Percentiles rank a stretch among this genome's conserved stretches.
Conservation (phyloP, 768 basidiomycete genomes). For the Boletus tomentosulus region DNA sequence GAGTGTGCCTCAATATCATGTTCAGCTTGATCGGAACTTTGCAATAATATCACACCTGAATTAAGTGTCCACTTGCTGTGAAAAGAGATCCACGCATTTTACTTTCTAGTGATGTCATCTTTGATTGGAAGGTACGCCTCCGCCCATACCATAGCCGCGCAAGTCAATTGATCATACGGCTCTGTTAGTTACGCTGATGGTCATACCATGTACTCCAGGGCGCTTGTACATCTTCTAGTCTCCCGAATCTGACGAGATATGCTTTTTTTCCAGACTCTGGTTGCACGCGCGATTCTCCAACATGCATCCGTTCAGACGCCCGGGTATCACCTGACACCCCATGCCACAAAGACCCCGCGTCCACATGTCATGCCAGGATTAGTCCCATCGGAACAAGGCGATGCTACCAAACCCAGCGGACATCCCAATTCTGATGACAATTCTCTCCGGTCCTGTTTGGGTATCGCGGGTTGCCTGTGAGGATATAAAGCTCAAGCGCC, state of each 20-base stretch:
- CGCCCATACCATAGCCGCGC: not conserved
- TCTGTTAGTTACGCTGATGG: too few species aligned
- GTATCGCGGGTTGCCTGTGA: not conserved
- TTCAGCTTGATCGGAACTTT: not conserved
- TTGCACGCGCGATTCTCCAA: not conserved
- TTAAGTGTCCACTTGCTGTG: not conserved
- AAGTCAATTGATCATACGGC: not conserved
- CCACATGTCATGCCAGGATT: not conserved
- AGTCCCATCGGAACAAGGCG: not conserved
- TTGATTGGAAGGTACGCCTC: not conserved
- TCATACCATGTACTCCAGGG: constrained; percentile 1
- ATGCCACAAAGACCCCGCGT: not conserved
- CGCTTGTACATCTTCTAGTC: not conserved
- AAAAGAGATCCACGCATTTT: not conserved
- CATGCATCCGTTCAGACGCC: too few species aligned
- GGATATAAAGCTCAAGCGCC: constrained; percentile 1
- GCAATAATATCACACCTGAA: not conserved
- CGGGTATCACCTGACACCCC: not conserved
- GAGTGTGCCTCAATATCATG: not conserved
- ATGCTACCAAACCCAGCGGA: not conserved
- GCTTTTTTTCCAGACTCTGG: not conserved
- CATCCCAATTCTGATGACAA: not conserved
- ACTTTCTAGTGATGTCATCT: not conserved
- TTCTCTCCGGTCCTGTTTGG: not conserved
- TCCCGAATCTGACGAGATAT: not conserved